phyloP scores from a whole-genome alignment of 306 rosid genomes.

The Cajanus cajan region DNA sequence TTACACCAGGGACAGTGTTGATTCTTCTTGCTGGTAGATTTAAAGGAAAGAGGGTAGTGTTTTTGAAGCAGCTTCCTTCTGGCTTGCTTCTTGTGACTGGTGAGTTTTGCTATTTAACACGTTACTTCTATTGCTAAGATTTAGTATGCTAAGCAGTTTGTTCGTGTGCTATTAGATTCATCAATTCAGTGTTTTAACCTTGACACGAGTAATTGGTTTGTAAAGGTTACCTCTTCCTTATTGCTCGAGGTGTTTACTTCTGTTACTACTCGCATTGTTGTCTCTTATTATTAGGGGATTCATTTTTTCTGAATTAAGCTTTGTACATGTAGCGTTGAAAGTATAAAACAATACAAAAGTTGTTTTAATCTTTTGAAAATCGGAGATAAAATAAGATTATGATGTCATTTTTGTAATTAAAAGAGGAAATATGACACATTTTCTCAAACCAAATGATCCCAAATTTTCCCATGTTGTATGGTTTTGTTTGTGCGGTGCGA shows the following conservation, averaged over 20 bases:
- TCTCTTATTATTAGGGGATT: no score
- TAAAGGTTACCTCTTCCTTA: not conserved
- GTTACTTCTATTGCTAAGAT: conserved; percentile 40
- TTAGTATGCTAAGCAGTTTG: not conserved
- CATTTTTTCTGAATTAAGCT: no score
- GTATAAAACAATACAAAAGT: no score
- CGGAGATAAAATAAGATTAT: no score
- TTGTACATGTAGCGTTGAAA: no score
- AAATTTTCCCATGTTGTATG: no score
- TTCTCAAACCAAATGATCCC: no score
- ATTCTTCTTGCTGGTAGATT: conserved; percentile 74
- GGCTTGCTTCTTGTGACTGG: conserved; percentile 77
- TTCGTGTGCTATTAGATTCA: not conserved
- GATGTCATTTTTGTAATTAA: no score
- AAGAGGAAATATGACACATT: no score
- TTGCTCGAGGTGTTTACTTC: not conserved
- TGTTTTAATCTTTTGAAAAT: no score
- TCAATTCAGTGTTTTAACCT: not conserved
- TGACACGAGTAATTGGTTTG: not conserved
- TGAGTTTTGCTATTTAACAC: conserved; percentile 4
- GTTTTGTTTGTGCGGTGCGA: no score
- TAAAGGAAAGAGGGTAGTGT: conserved; percentile 73
- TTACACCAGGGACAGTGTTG: conserved; percentile 65
- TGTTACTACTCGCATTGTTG: not conserved
- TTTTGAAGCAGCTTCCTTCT: conserved; percentile 71